Base-by-base conservation (phyloP, 1,139 yeast genomes). In the Pichia sp. region DNA sequence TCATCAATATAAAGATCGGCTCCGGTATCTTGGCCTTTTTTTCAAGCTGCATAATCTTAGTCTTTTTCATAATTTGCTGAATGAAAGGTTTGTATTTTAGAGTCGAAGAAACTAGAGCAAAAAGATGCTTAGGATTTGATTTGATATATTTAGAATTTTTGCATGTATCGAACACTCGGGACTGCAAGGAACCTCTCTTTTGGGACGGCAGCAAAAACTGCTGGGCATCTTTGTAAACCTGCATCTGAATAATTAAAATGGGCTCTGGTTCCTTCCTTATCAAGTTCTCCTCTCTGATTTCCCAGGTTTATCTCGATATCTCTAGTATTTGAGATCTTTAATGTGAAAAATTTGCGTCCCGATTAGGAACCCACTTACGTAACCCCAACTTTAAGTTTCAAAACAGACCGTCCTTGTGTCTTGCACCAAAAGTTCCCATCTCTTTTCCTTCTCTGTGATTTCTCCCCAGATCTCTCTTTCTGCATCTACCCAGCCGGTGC, bases 61-160 rank as follows among this genome's bases (percentile, higher is more conserved):
- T 78, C 56, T 83, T 84, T 61, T 79, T 79, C 67, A 92, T 79
- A 49, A 92, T 77, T 38, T 77, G 75, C 53, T 75, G 71, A 48
- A 92, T 76, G 61, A 81, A 81, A 15, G 81, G 82, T 61, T 81
- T 82, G 69, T 84, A 88, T 66, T 80, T 84, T 64, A 89, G 72
- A 0, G 96, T 83, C 8, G 95, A 87, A 36, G 83, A 77, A 19
- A 90, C 90, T 45, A 92, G 72, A 0, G 98, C 98, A 72, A 77
- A 90, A 3, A 92, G 72, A 66, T 90, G 97, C 63, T 87, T 87
- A 0, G 97, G 95, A 54, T 84, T 78, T 1, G 83, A 74, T 63
- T 78, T 75, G 54, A 82, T 67, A 11, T 41, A 41, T 56, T 74
- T 74, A 52, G 74, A 72, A 41, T 70, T 69, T 54, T 74, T 76